Percentiles rank a stretch among this genome's conserved stretches.
phyloP scores from a whole-genome alignment of 2,329 filamentous ascomycete genomes.

The Daldinia sp. region DNA sequence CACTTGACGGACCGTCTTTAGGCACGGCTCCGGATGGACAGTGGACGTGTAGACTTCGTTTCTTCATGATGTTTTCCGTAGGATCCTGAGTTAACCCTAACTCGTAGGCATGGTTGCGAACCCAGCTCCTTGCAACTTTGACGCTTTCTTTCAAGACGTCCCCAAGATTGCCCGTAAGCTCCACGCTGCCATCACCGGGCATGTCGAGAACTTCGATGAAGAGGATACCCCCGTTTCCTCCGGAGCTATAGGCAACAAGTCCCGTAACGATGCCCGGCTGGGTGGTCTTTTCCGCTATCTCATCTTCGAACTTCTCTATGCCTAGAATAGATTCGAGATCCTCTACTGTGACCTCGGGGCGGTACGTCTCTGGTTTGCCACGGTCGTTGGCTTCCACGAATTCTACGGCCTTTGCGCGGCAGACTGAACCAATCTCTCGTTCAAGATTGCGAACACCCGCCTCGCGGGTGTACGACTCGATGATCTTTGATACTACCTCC shows the following conservation, averaged over 20 bases:
- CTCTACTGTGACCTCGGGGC: conserved; percentile 73
- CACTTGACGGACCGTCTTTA: conserved; percentile 88
- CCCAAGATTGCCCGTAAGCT: conserved; percentile 94
- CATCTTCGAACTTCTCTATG: conserved; percentile 92
- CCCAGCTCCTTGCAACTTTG: conserved; percentile 95
- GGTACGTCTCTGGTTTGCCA: conserved; percentile 73
- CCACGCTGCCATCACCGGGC: conserved; percentile 90
- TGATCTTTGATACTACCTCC: conserved; percentile 92
- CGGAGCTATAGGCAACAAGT: conserved; percentile 91
- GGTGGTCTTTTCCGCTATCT: conserved; percentile 85
- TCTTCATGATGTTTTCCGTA: conserved; percentile 93
- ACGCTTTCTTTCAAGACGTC: conserved; percentile 97
- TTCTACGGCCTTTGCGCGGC: conserved; percentile 93
- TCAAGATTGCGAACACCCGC: conserved; percentile 95
- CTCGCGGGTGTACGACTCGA: conserved; percentile 95
- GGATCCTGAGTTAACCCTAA: conserved; percentile 83
- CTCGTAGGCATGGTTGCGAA: conserved; percentile 94
- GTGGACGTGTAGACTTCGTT: conserved; percentile 92
- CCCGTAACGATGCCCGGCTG: conserved; percentile 95
- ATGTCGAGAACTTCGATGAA: conserved; percentile 99
- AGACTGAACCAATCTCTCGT: conserved; percentile 93
- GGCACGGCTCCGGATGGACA: conserved; percentile 94
- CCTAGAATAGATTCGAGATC: conserved; percentile 92
- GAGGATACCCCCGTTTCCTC: conserved; percentile 92
- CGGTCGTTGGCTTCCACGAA: conserved; percentile 89